These are phyloP conservation scores for Debaryomyces subglobosus DNA, from an alignment of 1,139 yeast genomes.

Conservation along the genomic window DNA sequence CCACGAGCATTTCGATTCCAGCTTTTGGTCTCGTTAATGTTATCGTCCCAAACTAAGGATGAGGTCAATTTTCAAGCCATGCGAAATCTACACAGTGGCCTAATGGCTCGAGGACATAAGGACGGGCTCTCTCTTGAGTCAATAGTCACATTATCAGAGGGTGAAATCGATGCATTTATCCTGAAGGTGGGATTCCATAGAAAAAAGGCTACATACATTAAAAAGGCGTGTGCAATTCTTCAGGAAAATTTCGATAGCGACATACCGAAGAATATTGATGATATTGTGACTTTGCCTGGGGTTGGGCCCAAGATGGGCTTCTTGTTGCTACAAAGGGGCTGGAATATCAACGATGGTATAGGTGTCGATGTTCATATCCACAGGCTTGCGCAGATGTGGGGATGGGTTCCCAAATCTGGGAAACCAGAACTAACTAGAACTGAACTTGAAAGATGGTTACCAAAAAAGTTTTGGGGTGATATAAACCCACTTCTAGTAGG, in stretches of 20 bases:
- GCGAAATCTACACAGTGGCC: conserved; percentile 56
- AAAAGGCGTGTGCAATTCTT: conserved; percentile 60
- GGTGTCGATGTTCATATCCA: conserved; percentile 96
- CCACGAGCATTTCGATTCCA: conserved; percentile 67
- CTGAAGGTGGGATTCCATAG: conserved; percentile 85
- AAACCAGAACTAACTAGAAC: conserved; percentile 79
- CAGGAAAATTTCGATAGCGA: conserved; percentile 59
- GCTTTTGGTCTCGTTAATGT: conserved; percentile 75
- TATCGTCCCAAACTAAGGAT: conserved; percentile 92
- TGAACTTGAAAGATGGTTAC: conserved; percentile 75
- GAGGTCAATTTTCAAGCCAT: conserved; percentile 80
- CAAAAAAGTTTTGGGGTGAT: conserved; percentile 74
- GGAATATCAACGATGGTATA: conserved; percentile 76
- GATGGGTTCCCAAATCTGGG: conserved; percentile 63
- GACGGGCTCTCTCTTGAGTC: conserved; percentile 39
- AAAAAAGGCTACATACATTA: conserved; percentile 73
- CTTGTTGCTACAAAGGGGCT: conserved; percentile 76
- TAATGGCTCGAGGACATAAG: conserved; percentile 28
- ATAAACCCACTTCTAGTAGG: conserved; percentile 89
- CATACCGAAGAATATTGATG: conserved; percentile 68
- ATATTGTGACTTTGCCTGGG: conserved; percentile 75
- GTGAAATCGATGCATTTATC: conserved; percentile 65
- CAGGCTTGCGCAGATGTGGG: conserved; percentile 78
- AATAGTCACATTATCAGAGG: conserved; percentile 50
- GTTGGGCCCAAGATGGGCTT: conserved; percentile 97